Base-by-base conservation (phyloP, 129 eudicot species). In the Apium graveolens region DNA sequence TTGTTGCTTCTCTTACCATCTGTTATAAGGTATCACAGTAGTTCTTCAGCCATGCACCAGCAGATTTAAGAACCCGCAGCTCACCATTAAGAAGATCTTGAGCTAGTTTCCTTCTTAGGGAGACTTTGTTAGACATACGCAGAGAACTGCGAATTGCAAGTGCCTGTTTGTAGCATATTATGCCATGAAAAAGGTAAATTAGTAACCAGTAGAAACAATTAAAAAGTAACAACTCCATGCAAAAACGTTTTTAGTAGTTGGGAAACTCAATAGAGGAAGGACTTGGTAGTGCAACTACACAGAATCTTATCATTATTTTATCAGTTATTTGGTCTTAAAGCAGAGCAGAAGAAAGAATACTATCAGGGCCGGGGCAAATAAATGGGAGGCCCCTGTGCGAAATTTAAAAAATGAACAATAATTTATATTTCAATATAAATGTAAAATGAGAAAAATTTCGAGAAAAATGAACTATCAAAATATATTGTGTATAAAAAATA, bases 31-130 rank as follows among this genome's bases (percentile, higher is more conserved):
- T 79, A 78, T 65, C 62, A 76, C 98, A 93, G 73, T 93, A 93
- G 65, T 82, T 89, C 79, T 91, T 68, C 78, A 93, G 84, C 98
- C 98, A 93, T 39, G 49, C 83, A 74, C 91, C 85, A 83, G 98
- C 97, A 66, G 98, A 90, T 65, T 81, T 80, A 72, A 93, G 87
- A 62, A 93, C 84, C 55, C 85, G 84, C 74, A 89, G 90, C 86
- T 93, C 98, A 29, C 97, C 91, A 13, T 26, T 73, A 17, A 93
- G 90, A 27, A 93, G 87, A 86, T 86, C 89, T 73, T 26, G 84
- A 53, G 95, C 98, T 69, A 89, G 76, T 63, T 83, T 83, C 83
- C 84, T 79, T 88, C 95, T 83, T 69, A 35, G 35, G 76, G 70
- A 77, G 81, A 74, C 29, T 70, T 83, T 88, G 78, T 37, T 80